These are phyloP conservation scores for Chrysoporthe puriensis DNA, from an alignment of 2,329 filamentous ascomycete genomes.

Conservation along the genomic window DNA sequence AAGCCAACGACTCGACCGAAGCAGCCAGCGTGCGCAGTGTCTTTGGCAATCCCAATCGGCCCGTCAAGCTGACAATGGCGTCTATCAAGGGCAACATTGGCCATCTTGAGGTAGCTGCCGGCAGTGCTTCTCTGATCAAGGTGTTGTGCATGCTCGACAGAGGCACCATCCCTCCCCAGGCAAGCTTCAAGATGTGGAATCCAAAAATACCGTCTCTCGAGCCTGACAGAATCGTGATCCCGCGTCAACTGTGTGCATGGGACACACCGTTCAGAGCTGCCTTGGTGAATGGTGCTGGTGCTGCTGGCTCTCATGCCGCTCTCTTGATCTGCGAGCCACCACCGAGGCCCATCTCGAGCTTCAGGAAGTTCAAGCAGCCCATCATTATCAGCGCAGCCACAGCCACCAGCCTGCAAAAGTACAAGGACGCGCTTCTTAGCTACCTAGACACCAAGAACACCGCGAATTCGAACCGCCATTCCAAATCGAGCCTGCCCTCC, in stretches of 20 bases:
- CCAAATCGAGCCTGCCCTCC: slow-evolving; percentile 31
- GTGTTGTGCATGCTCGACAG: slow-evolving; percentile 36
- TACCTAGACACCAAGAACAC: background rate
- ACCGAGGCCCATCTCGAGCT: no score
- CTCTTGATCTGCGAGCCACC: no score
- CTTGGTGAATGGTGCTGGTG: slow-evolving; percentile 41
- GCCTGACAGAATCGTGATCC: slow-evolving; percentile 33
- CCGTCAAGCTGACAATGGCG: slow-evolving; percentile 28
- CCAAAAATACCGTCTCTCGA: slow-evolving; percentile 28
- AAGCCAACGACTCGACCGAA: slow-evolving; percentile 35
- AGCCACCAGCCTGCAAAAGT: no score
- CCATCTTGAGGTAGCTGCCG: slow-evolving; percentile 11
- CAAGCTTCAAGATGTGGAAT: slow-evolving; percentile 36
- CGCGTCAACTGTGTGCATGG: slow-evolving; percentile 32
- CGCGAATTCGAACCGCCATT: slow-evolving; percentile 16
- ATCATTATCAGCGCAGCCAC: no score
- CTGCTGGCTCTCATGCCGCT: no score
- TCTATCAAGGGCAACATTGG: slow-evolving; percentile 40
- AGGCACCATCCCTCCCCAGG: slow-evolving; percentile 36
- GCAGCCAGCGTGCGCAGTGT: slow-evolving; percentile 31
- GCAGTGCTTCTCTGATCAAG: slow-evolving; percentile 37
- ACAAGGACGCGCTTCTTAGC: no score
- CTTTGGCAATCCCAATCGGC: slow-evolving; percentile 18
- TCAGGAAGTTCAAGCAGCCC: no score
- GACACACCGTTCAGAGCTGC: slow-evolving; percentile 25